Evolutionary conservation across 2,329 filamentous ascomycete genomes (phyloP), one percentile per base, ranked within the genome.

Genomic region (Aspergillus uvarum): DNA sequence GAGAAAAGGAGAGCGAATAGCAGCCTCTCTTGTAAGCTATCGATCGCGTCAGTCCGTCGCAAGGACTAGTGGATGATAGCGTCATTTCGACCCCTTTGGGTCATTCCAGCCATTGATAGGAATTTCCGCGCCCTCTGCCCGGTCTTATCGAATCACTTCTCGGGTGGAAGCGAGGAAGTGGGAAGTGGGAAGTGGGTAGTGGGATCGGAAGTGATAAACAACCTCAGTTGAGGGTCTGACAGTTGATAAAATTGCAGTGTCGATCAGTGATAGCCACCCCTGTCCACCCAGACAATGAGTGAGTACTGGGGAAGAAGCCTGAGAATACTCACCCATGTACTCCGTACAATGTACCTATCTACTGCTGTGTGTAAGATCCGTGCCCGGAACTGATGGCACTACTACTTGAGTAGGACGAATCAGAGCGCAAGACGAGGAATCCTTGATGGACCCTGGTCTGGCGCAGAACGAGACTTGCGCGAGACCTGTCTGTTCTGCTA

Each of bases 21-120:
- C 22, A 42, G 32, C n/a, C 21, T 35, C 32, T 35, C 14, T 35
- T 10, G 8, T 12, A 12, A 35, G 32, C 32, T 35, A 19, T 24
- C 14, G 7, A 19, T 16, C 32, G 51, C 10, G 31, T 19, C 51
- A 24, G 51, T 42, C 32, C 51, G 51, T 21, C 51, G 11, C 7
- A 44, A 44, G 11, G 21, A 55, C 42, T 55, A 48, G 53, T 55
- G 53, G 24, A 21, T 10, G 53, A 55, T 55, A 55, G 53, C 53
- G 53, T 55, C 44, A 26, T 31, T 44, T 47, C 53, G 24, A 48
- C 44, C 38, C 26, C 11, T 19, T 47, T 29, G 38, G n/a, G 12
- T 31, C 38, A 42, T 54, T 21, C n/a, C 47, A 19, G 24, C 21
- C 47, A 26, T 22, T 19, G 22, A 29, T 19, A 4, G 26, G 26